Base-by-base conservation (phyloP, 2,329 filamentous ascomycete species). In the Sporothrix mexicana region DNA sequence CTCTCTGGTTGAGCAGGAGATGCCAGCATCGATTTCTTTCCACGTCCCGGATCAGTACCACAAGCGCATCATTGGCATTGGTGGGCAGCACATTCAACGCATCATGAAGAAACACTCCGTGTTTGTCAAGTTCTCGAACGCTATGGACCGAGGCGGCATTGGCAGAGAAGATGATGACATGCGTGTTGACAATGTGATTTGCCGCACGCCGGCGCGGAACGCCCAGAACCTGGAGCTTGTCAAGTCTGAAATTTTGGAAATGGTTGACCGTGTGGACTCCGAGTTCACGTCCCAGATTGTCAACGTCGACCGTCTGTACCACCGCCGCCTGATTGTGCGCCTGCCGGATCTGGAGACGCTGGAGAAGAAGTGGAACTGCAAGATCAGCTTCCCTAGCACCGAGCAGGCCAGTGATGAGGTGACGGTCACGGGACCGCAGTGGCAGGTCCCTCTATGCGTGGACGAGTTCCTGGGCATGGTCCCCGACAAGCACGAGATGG, bases 51-150 rank as follows among this genome's bases (percentile, higher is more conserved):
- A 99, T 79, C 96, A 98, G 82, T 99, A 99, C 80, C 96, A 99
- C 83, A 99, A 99, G 85, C 94, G 96, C 67, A 99, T 99, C 79
- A 99, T 99, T 76, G 96, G 96, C 70, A 98, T 99, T 78, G 96
- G 96, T 74, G 96, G 96, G 10, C 95, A 98, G 81, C 96, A 99
- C 80, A 99, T 99, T 77, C 96, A 99, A 82, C 93, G 95, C 72
- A 98, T 99, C 84, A 99, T 99, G 96, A 98, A 99, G 86, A 98
- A 98, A 84, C 97, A 99, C 83, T 98, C 96, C 0, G 96, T 99
- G 77, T 99, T 99, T 78, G 96, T 99, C 84, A 99, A 99, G 81
- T 99, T 99, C 79, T 97, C 94, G 76, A 99, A 99, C 78, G 96
- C 96, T 17, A 98, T 98, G 95, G 96, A 99, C 80, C 92, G 96